Base-by-base conservation (phyloP, 108 stramenopile genomes). In the Cyclotella distinguenda region DNA sequence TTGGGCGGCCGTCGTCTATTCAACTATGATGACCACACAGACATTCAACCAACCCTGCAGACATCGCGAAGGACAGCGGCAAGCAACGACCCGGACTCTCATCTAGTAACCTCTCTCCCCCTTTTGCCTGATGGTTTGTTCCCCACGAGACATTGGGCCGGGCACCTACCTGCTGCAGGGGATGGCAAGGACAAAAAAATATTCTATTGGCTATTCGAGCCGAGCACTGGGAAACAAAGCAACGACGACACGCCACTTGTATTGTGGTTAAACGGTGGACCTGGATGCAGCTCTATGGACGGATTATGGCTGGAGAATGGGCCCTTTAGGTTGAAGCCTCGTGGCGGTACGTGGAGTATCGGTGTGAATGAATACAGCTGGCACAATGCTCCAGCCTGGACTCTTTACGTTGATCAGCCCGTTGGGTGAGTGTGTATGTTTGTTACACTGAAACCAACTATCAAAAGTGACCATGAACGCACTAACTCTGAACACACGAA, bases 271-370 rank as follows among this genome's bases (percentile, higher is more conserved):
- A 94, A 94, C 52, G 80, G 79, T 2, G 73, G 85, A 6, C 93
- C 94, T 30, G 97, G 95, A 19, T 98, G 97, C 58, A 85, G 83
- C 39, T 87, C 85, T 44, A 97, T 96, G 95, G 96, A 98, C 68
- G 97, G 97, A 25, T 68, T 98, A 36, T 98, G 89, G 78, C 62
- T 97, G n/a, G 97, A 98, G 66, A 93, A 97, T 72, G 97, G 97
- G 2, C 97, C 97, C 0, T 90, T 97, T 53, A 85, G 91, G 22
- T 67, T 62, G 36, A 62, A 67, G 13, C 31, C 39, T 46, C 19
- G 70, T 18, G 74, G 55, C 13, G 58, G 49, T 28, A 49, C 62
- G 16, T 74, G 86, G 82, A 68, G 39, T 18, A 81, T 96, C 35
- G 74, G 80, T 27, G 50, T 78, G 23, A 86, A 91, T 71, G 63